phyloP scores from a whole-genome alignment of 1,284 basidiomycete species.

The Prillingera fragicola region DNA sequence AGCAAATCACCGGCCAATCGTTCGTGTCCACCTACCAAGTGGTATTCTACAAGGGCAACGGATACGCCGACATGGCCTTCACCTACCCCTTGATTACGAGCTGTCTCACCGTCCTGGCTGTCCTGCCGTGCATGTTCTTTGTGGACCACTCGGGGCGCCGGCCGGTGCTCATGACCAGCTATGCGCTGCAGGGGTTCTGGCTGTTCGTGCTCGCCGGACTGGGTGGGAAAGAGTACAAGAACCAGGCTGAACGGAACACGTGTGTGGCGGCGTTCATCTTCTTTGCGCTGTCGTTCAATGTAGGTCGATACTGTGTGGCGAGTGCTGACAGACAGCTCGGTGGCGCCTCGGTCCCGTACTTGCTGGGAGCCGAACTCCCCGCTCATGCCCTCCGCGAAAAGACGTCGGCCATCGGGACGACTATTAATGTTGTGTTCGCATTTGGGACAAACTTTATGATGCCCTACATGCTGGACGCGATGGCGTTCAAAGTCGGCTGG shows the following conservation, averaged over 20 bases:
- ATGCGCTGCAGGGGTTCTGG: constrained; percentile 2
- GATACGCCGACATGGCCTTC: constrained; percentile 8
- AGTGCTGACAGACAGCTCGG: constrained; percentile 5
- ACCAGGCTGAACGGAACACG: not conserved
- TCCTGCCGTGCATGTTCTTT: constrained; percentile 7
- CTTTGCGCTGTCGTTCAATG: constrained; percentile 1
- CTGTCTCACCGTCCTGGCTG: not conserved
- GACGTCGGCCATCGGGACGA: constrained; percentile 5
- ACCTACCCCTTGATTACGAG: constrained; percentile 4
- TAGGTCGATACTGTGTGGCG: not conserved
- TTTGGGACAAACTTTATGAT: constrained; percentile 8
- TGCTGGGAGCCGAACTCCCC: constrained; percentile 14
- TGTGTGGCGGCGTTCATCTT: constrained; percentile 8
- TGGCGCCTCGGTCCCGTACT: constrained; percentile 8
- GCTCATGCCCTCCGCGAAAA: constrained; percentile 10
- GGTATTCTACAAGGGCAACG: constrained; percentile 8
- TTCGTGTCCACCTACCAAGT: constrained; percentile 9
- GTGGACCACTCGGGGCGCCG: constrained; percentile 6
- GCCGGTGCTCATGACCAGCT: constrained; percentile 1
- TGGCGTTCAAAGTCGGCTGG: constrained; percentile 9
- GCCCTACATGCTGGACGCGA: constrained; percentile 6
- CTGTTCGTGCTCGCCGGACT: constrained; percentile 8
- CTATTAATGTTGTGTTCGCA: constrained; percentile 8
- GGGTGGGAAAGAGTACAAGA: constrained; percentile 2
- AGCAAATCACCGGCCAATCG: constrained; percentile 12